Conservation (phyloP, 2,329 filamentous ascomycete species). For the Alternaria burnsii region DNA sequence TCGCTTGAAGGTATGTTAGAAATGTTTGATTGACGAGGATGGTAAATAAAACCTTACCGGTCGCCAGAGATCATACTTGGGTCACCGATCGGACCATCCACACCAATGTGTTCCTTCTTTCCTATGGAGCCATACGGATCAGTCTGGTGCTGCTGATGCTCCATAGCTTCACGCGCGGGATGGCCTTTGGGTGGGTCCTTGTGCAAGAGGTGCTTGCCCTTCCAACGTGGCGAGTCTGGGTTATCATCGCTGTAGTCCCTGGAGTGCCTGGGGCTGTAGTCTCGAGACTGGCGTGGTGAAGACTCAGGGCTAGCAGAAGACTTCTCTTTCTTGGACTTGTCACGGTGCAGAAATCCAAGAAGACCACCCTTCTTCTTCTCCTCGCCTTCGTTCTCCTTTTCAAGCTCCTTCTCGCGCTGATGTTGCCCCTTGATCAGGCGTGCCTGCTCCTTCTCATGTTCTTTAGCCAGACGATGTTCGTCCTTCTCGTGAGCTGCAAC, state of each 20-base stretch:
- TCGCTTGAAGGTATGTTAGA: conserved; percentile 23
- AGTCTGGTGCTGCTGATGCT: conserved; percentile 26
- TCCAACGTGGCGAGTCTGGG: conserved; percentile 28
- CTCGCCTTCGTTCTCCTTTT: conserved; percentile 32
- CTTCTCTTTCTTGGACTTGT: conserved; percentile 51
- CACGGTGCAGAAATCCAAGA: conserved; percentile 53
- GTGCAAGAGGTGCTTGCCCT: conserved; percentile 50
- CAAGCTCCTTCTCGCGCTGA: conserved; percentile 26
- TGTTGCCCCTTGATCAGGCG: conserved; percentile 26
- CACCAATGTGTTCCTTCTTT: conserved; percentile 40
- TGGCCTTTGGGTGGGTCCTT: conserved; percentile 53
- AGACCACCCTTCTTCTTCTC: conserved; percentile 52
- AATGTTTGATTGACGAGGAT: not conserved
- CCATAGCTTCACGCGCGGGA: conserved; percentile 40
- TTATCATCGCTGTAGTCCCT: conserved; percentile 36
- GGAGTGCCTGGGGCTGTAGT: conserved; percentile 30
- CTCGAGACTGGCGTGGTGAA: conserved; percentile 30
- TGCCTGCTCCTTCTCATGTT: conserved; percentile 25
- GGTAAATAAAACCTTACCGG: conserved; percentile 32
- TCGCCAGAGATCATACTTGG: conserved; percentile 37
- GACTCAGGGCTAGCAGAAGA: conserved; percentile 21
- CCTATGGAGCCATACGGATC: conserved; percentile 16
- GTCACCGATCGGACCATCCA: conserved; percentile 42
- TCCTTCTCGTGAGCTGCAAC: conserved; percentile 37
- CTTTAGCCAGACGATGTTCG: conserved; percentile 4